Conservation (phyloP, 2,329 filamentous ascomycete genomes). For the Boeremia exigua region DNA sequence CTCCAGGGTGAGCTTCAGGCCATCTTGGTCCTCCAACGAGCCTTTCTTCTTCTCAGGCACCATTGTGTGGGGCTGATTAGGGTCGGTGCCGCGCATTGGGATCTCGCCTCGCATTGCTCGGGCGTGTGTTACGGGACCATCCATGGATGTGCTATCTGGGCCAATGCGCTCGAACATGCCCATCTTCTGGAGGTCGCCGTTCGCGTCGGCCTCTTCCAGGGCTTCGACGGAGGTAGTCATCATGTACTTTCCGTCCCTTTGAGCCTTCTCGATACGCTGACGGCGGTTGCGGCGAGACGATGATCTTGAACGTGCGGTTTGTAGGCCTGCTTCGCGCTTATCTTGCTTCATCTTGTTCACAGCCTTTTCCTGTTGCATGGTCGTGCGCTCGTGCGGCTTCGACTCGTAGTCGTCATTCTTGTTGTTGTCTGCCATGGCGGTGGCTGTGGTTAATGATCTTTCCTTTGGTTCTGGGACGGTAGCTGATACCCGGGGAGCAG, state of each 20-base stretch:
- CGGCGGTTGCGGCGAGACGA: conserved; percentile 56
- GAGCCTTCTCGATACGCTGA: conserved; percentile 53
- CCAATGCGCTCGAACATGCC: conserved; percentile 63
- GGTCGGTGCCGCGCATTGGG: conserved; percentile 59
- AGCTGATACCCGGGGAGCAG: conserved; percentile 9
- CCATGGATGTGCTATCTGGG: conserved; percentile 62
- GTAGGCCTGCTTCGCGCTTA: conserved; percentile 46
- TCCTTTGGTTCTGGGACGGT: conserved; percentile 9
- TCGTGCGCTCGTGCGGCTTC: conserved; percentile 50
- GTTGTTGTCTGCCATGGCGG: conserved; percentile 40
- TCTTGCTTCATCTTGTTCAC: conserved; percentile 50
- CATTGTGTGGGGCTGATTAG: conserved; percentile 55
- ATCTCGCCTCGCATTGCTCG: conserved; percentile 62
- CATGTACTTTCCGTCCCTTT: conserved; percentile 59
- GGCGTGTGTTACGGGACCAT: conserved; percentile 62
- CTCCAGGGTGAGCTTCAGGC: conserved; percentile 74
- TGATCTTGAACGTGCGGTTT: conserved; percentile 55
- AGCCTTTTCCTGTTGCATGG: conserved; percentile 55
- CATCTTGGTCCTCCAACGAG: conserved; percentile 63
- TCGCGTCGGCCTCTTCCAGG: conserved; percentile 60
- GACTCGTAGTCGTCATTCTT: conserved; percentile 33
- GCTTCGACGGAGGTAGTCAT: conserved; percentile 57
- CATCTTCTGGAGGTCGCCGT: conserved; percentile 55
- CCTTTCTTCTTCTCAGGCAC: conserved; percentile 51
- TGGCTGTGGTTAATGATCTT: not conserved